A percentile compares a stretch with the other conserved stretches of the same genome.
Conservation (phyloP, 768 basidiomycete species). For the Lactarius vividus region DNA sequence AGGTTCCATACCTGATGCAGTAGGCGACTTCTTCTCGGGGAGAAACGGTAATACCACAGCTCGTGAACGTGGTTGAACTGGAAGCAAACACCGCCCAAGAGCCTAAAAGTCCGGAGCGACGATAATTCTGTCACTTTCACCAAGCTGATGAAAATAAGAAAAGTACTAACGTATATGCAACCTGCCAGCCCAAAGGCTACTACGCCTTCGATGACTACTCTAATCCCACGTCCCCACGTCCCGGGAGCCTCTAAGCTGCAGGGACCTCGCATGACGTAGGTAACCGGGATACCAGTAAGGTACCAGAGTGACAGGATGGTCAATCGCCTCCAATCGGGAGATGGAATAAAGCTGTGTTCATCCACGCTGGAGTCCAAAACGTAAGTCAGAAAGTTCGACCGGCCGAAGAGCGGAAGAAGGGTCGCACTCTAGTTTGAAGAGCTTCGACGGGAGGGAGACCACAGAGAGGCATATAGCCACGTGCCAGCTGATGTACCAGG, state of each 20-base stretch:
- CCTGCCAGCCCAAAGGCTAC: constrained; percentile 15
- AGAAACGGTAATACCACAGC: not conserved
- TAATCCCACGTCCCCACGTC: constrained; percentile 3
- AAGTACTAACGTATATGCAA: constrained; percentile 11
- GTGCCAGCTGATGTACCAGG: constrained; percentile 24
- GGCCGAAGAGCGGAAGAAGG: not conserved
- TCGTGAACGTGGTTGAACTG: not conserved
- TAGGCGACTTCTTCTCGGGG: constrained; percentile 5
- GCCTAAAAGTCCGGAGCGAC: not conserved
- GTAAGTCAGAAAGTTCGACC: not conserved
- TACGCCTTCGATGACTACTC: constrained; percentile 20
- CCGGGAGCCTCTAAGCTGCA: constrained; percentile 17
- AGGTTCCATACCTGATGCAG: not conserved
- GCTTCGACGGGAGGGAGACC: constrained; percentile 15
- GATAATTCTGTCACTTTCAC: not conserved
- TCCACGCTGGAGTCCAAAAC: not conserved
- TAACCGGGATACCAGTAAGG: constrained; percentile 5
- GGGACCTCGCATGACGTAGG: not conserved
- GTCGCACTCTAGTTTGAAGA: constrained; percentile 12
- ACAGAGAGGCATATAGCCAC: constrained; percentile 12
- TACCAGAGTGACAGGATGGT: constrained; percentile 11
- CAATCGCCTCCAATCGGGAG: constrained; percentile 17
- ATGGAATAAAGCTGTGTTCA: not conserved
- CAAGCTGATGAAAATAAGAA: not conserved
- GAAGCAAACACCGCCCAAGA: constrained; percentile 11